Conservation (phyloP, 169 alveolate genomes). For the Pseudocohnilembus persalinus region DNA sequence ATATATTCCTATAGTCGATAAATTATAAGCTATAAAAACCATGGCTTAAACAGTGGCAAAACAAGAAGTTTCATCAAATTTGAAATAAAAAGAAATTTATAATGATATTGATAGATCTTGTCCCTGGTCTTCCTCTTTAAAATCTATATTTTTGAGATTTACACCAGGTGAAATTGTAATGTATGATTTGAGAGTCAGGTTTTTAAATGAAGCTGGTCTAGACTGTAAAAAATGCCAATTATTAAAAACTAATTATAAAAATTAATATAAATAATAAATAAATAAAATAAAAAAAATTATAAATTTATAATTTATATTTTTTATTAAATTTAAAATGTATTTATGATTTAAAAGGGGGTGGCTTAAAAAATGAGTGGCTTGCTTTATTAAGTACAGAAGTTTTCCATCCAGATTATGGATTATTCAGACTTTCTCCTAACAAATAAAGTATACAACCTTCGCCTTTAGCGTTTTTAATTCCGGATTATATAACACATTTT, state of each 20-base stretch:
- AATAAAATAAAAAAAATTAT: too few species aligned
- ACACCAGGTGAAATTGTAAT: not conserved
- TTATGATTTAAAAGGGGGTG: not conserved
- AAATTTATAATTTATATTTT: too few species aligned
- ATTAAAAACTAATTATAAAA: too few species aligned
- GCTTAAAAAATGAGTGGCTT: conserved; percentile 17
- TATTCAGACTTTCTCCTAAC: conserved; percentile 58
- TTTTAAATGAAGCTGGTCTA: not conserved
- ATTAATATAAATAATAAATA: too few species aligned
- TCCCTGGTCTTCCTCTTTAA: not conserved
- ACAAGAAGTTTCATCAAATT: not conserved
- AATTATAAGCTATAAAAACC: not conserved
- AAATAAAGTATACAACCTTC: conserved; percentile 69
- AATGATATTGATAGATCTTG: not conserved
- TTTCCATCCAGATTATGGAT: conserved; percentile 69
- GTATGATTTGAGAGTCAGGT: not conserved
- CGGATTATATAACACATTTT: conserved; percentile 64
- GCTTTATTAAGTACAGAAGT: conserved; percentile 51
- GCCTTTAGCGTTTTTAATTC: conserved; percentile 56
- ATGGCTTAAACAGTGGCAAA: not conserved
- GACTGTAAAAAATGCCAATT: not conserved
- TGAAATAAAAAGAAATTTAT: not conserved
- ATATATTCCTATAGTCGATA: not conserved
- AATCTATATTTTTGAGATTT: not conserved
- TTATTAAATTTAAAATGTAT: too few species aligned